Percentiles rank a stretch among this genome's conserved stretches.
These are phyloP conservation scores for Wallacemonas sp. DNA, from an alignment of 208 protist genomes.

Conservation along the genomic window DNA sequence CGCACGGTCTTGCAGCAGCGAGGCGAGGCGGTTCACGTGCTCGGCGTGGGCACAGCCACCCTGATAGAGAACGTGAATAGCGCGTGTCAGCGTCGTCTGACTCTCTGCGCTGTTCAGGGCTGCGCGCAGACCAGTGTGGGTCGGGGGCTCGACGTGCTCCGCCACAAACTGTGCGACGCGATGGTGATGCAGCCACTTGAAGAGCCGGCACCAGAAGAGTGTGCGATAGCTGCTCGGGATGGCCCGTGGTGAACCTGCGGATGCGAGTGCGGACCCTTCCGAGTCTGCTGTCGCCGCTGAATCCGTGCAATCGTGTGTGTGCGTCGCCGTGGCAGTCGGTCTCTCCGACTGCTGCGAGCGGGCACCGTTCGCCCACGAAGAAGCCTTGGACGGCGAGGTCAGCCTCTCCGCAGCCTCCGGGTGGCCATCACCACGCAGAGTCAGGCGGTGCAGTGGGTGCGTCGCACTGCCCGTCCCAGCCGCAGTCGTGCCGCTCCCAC, in stretches of 20 bases:
- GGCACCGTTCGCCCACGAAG: too few relatives aligned
- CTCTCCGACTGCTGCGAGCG: neutral
- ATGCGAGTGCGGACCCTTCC: too few relatives aligned
- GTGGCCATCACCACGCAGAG: neutral
- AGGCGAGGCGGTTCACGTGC: slow-evolving; percentile 19
- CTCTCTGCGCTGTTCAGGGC: too few relatives aligned
- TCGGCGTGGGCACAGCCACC: slow-evolving; percentile 30
- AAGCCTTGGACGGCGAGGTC: too few relatives aligned
- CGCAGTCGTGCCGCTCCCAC: too few relatives aligned
- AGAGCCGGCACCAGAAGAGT: slow-evolving; percentile 20
- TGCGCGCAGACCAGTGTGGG: too few relatives aligned
- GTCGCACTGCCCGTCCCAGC: neutral
- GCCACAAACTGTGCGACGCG: slow-evolving; percentile 26
- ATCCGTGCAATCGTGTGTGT: too few relatives aligned
- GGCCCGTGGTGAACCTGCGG: too few relatives aligned
- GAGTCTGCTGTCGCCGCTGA: too few relatives aligned
- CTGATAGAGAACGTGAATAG: slow-evolving; percentile 32
- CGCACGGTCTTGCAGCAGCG: slow-evolving; percentile 25
- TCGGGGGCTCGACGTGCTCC: slow-evolving; percentile 9
- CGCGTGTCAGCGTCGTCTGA: slow-evolving; percentile 23
- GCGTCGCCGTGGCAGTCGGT: neutral
- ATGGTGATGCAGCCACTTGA: slow-evolving; percentile 30
- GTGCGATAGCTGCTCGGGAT: neutral
- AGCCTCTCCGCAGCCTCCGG: neutral
- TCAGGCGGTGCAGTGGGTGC: neutral